phyloP scores from a whole-genome alignment of 306 rosid species.

The Trifolium dubium region DNA sequence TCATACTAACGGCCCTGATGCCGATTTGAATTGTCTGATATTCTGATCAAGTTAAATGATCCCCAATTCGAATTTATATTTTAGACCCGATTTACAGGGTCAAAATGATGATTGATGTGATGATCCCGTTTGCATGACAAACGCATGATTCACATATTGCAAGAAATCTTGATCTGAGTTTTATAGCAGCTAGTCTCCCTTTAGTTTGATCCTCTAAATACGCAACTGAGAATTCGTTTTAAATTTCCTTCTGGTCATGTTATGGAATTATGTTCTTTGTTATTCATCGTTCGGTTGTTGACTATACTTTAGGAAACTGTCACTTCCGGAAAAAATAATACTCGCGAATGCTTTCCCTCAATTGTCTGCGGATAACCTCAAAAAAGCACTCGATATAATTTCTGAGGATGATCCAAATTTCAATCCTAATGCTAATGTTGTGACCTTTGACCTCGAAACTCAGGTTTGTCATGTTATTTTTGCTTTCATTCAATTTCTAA shows the following conservation, averaged over 20 bases:
- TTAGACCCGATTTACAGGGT: not conserved
- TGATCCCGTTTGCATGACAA: not conserved
- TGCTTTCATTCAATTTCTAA: slow-evolving; percentile 2
- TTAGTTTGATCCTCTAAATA: not conserved
- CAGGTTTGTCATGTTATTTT: slow-evolving; percentile 55
- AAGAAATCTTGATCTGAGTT: not conserved
- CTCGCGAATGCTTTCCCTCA: slow-evolving; percentile 55
- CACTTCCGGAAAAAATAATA: slow-evolving; percentile 60
- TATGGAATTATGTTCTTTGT: slow-evolving; percentile 12
- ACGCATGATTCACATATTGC: not conserved
- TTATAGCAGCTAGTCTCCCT: not conserved
- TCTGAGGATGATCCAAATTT: slow-evolving; percentile 67
- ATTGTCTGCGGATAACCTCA: slow-evolving; percentile 63
- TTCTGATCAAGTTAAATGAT: not conserved
- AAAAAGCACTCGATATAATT: slow-evolving; percentile 65
- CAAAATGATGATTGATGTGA: not conserved
- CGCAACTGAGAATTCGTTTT: not conserved
- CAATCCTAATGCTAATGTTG: slow-evolving; percentile 53
- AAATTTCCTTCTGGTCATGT: not conserved
- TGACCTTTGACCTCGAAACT: slow-evolving; percentile 75
- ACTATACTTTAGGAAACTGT: slow-evolving; percentile 55
- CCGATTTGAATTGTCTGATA: not conserved
- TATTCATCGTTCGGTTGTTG: slow-evolving; percentile 10
- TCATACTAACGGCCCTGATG: too few relatives aligned
- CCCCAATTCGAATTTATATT: not conserved